Evolutionary conservation across 2,329 filamentous ascomycete species (phyloP), one percentile per base, ranked within the genome.

Genomic region (Alternaria arbusti): DNA sequence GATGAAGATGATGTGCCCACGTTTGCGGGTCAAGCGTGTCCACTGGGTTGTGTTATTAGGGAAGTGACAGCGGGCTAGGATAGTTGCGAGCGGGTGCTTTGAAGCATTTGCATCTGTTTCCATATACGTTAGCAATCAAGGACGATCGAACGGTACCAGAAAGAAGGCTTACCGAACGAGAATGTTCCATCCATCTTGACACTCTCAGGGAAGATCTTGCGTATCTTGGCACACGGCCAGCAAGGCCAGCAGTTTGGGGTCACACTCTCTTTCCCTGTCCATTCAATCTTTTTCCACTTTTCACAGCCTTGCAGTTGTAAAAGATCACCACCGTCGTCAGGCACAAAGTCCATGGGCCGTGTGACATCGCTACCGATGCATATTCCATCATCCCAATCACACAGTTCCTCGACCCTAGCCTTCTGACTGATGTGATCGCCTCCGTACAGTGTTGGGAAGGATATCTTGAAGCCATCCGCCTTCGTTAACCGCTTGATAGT

Each of bases 101-200:
- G 15, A 40, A 6, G n/a, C 15, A 0, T 0, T 40, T 3, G 1
- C 3, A 2, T 40, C 36, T 40, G 36, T 0, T 17, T 3, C 1
- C 5, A 40, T 1, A 40, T 17, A 40, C 8, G 36, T 40, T 40
- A 40, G n/a, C 15, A 40, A 17, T 4, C n/a, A 40, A 15, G 15
- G 1, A 17, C 36, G 36, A 3, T 1, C 15, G 15, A 40, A 2
- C 4, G 2, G 5, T 2, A 40, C 36, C 36, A 2, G 36, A 17
- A 6, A 40, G 4, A 2, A 40, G 36, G 5, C 36, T 40, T 17
- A 17, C 36, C n/a, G 36, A 40, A 17, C 36, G 36, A 40, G 36
- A 17, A 40, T 2, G 36, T 3, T 4, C 36, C 36, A 17, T 17
- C 9, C 1, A n/a, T 36, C 32, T 5, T 7, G n/a, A 40, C n/a